A percentile compares a stretch with the other conserved stretches of the same genome.
phyloP scores from a whole-genome alignment of 2,329 filamentous ascomycete genomes.

The Aphanocladium album region DNA sequence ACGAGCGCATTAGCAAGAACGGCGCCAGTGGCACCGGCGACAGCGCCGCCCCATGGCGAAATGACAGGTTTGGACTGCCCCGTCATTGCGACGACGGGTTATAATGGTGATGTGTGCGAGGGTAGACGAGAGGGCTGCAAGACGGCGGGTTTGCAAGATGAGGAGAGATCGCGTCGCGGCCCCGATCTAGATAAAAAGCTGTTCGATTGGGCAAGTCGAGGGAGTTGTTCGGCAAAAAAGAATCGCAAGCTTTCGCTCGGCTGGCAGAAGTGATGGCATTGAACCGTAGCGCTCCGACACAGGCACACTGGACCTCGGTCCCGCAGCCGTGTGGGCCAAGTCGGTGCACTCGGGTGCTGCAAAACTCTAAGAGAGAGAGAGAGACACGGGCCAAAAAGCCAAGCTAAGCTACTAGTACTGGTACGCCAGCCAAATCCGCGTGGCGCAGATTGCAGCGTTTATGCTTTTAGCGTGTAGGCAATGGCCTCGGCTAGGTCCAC shows the following conservation, averaged over 20 bases:
- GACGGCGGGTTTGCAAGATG: neutral
- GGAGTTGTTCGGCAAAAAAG: neutral
- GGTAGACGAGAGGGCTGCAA: neutral
- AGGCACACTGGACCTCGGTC: constrained; percentile 13
- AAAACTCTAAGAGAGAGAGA: neutral
- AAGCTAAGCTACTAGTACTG: no score
- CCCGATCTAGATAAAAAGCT: neutral
- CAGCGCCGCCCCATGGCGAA: constrained; percentile 87
- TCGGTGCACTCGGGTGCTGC: neutral
- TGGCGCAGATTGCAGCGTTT: neutral
- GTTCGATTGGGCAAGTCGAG: neutral
- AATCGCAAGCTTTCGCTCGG: neutral
- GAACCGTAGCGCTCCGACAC: constrained; percentile 10
- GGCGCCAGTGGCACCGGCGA: constrained; percentile 87
- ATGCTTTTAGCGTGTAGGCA: neutral
- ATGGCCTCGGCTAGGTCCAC: neutral
- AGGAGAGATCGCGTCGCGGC: neutral
- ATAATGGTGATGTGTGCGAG: neutral
- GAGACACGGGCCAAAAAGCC: neutral
- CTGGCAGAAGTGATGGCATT: neutral
- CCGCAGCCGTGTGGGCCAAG: constrained; percentile 11
- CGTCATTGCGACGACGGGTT: constrained; percentile 35
- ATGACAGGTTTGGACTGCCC: constrained; percentile 63
- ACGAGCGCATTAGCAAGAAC: constrained; percentile 93
- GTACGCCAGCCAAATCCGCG: neutral